These are phyloP conservation scores for Prunus salicina DNA, from an alignment of 306 rosid genomes.

Conservation along the genomic window DNA sequence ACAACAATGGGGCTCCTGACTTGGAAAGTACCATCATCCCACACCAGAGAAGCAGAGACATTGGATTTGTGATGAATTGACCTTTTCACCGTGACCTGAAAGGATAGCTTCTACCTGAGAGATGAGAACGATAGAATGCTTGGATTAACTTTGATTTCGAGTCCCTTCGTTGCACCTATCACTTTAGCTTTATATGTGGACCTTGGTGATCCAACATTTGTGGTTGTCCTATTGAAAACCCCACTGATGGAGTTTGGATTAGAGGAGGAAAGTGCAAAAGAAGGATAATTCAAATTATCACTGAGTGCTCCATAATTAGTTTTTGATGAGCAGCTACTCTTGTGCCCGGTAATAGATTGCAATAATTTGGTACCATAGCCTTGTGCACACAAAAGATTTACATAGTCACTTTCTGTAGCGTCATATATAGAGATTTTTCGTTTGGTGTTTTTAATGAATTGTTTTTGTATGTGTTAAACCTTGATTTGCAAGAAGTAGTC, in stretches of 20 bases:
- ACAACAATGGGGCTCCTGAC: constrained; percentile 53
- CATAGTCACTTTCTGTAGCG: constrained; percentile 17
- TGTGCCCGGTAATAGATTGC: constrained; percentile 28
- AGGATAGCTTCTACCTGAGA: constrained; percentile 31
- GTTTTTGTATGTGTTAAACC: too few species aligned
- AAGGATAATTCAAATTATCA: constrained; percentile 48
- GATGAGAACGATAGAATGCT: constrained; percentile 28
- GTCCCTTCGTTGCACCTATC: constrained; percentile 17
- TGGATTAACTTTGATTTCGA: constrained; percentile 34
- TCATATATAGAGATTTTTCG: constrained; percentile 25
- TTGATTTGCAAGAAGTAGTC: too few species aligned
- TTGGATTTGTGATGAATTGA: not conserved
- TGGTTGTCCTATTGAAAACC: constrained; percentile 38
- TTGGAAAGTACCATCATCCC: constrained; percentile 41
- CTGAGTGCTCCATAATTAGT: not conserved
- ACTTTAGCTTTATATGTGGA: constrained; percentile 35
- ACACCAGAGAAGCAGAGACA: constrained; percentile 47
- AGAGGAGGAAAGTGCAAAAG: constrained; percentile 25
- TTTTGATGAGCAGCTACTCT: constrained; percentile 23
- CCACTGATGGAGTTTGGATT: constrained; percentile 10
- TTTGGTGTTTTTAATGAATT: too few species aligned
- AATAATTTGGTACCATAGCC: constrained; percentile 30
- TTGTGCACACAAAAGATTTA: constrained; percentile 42
- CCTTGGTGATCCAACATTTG: constrained; percentile 38
- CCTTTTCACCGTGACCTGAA: not conserved